These are phyloP conservation scores for Arthrocladium fulminans DNA, from an alignment of 2,329 filamentous ascomycete species.

Conservation along the genomic window DNA sequence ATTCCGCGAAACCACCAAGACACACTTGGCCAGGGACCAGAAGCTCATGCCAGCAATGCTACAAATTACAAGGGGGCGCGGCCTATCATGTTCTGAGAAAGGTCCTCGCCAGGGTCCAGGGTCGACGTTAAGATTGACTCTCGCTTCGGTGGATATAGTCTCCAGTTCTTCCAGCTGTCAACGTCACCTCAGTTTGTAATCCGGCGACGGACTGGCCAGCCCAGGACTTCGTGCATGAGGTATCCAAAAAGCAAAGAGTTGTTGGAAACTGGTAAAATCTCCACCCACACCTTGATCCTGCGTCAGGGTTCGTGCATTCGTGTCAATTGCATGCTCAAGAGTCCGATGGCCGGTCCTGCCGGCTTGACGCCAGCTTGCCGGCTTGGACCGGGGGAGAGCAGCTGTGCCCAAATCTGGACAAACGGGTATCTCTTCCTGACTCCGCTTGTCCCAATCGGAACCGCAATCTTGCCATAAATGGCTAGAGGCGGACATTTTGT, in stretches of 20 bases:
- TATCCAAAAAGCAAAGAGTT: neutral
- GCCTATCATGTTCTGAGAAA: neutral
- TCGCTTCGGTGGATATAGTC: neutral
- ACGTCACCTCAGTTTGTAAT: constrained; percentile 1
- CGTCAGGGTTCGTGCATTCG: neutral
- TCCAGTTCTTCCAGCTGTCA: neutral
- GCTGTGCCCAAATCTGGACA: neutral
- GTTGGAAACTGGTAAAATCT: neutral
- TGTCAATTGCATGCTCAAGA: no score
- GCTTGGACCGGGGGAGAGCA: neutral
- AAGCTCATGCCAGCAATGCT: neutral
- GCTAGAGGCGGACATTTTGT: no score
- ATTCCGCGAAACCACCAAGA: neutral
- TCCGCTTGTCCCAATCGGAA: neutral
- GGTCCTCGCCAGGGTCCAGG: neutral
- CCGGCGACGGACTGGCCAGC: neutral
- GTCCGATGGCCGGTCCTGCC: neutral
- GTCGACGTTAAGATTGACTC: neutral
- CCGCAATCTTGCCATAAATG: no score
- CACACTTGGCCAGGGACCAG: neutral
- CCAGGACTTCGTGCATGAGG: neutral
- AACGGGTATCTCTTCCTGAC: neutral
- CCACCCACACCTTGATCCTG: neutral
- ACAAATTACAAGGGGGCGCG: neutral
- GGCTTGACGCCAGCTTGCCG: neutral